Conservation (phyloP, 805 yeast species). For the Ogataea corticis region DNA sequence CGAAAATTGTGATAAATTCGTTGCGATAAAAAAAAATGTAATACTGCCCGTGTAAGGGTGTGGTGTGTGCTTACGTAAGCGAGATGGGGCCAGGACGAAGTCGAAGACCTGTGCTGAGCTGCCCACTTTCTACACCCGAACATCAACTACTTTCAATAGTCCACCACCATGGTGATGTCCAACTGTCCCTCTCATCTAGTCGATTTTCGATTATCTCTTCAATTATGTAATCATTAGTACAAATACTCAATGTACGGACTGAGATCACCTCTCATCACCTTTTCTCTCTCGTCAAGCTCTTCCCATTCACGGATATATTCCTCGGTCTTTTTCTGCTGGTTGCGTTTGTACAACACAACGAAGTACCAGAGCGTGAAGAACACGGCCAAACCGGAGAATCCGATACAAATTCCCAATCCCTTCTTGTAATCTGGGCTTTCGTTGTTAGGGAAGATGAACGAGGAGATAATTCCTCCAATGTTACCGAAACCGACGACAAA, state of each 20-base stretch:
- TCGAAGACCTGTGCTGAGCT: not conserved
- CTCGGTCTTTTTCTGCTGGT: conserved; percentile 37
- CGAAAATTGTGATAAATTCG: too few relatives aligned
- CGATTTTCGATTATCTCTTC: too few relatives aligned
- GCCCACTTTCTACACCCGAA: too few relatives aligned
- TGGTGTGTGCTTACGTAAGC: too few relatives aligned
- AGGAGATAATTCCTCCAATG: conserved; percentile 68
- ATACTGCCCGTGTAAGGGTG: too few relatives aligned
- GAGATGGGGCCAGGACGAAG: not conserved
- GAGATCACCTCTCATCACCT: conserved; percentile 36
- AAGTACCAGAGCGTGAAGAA: conserved; percentile 35
- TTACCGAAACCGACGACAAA: conserved; percentile 70
- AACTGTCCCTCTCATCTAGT: too few relatives aligned
- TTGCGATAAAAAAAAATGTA: too few relatives aligned
- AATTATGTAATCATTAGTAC: conserved; percentile 39
- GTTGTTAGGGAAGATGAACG: conserved; percentile 51
- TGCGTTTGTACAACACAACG: conserved; percentile 32
- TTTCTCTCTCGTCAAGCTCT: conserved; percentile 26
- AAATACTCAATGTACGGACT: conserved; percentile 49
- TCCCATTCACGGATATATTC: conserved; percentile 33
- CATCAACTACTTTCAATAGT: too few relatives aligned
- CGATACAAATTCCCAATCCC: conserved; percentile 55
- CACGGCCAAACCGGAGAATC: conserved; percentile 45
- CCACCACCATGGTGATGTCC: too few relatives aligned
- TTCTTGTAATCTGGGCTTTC: conserved; percentile 62